Evolutionary conservation across 2,329 filamentous ascomycete genomes (phyloP).

Genomic region (Sodiomyces alkalinus): DNA sequence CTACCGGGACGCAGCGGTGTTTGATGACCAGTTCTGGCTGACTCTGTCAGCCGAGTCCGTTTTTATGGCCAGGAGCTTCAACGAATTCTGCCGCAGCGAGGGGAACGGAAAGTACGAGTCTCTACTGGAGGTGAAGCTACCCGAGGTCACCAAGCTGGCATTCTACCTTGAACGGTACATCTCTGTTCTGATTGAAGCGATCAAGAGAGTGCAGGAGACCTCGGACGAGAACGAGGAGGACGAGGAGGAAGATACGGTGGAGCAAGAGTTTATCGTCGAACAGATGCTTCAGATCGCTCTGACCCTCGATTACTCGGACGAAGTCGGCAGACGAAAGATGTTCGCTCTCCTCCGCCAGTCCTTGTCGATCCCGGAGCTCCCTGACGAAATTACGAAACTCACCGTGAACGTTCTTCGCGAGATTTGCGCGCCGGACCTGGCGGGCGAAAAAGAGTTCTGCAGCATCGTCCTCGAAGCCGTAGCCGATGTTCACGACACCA

Average conservation of each 20-base stretch:
- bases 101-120: constrained; percentile 60
- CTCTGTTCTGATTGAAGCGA: constrained; percentile 47
- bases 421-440: constrained; percentile 61
- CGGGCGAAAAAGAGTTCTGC: constrained; percentile 70
- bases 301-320: constrained; percentile 93
- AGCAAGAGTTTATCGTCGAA: constrained; percentile 91
- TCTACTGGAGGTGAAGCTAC: constrained; percentile 81
- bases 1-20: constrained; percentile 56
- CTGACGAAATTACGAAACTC: constrained; percentile 85
- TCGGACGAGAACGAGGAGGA: constrained; percentile 49
- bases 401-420: constrained; percentile 67
- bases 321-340: constrained; percentile 91
- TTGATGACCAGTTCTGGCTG: constrained; percentile 66
- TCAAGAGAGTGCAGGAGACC: constrained; percentile 40
- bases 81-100: constrained; percentile 73
- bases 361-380: constrained; percentile 71
- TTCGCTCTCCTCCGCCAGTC: constrained; percentile 78
- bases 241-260: constrained; percentile 70
- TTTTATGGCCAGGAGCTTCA: constrained; percentile 85
- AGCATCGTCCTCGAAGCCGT: constrained; percentile 83
- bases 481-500: constrained; percentile 90
- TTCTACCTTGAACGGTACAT: constrained; percentile 77
- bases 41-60: constrained; percentile 71
- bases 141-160: constrained; percentile 82
- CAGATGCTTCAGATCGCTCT: constrained; percentile 86